phyloP scores from a whole-genome alignment of 2,329 filamentous ascomycete species.

The Fusarium sp. region DNA sequence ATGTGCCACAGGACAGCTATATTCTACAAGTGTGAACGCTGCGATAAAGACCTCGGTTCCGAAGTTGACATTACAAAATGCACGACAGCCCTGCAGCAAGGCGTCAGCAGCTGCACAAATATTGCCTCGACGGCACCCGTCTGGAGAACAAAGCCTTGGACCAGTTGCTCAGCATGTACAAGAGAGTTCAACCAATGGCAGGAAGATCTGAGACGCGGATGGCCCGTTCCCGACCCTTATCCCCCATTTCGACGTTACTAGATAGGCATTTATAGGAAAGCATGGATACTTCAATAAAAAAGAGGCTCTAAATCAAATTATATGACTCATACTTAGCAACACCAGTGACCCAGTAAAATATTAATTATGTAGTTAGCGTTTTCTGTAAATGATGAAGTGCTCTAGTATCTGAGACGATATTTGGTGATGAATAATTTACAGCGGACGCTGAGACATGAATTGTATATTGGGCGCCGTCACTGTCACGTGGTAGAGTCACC shows the following conservation, averaged over 20 bases:
- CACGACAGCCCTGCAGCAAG: neutral
- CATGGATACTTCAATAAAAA: rapidly evolving
- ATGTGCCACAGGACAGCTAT: neutral
- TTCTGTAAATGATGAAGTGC: too few relatives aligned
- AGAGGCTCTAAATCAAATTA: too few relatives aligned
- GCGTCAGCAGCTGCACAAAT: neutral
- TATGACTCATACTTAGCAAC: rapidly evolving
- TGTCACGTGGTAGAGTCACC: neutral
- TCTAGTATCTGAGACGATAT: too few relatives aligned
- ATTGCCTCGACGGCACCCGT: rapidly evolving
- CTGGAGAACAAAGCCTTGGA: neutral
- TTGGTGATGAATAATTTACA: too few relatives aligned
- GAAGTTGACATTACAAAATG: neutral
- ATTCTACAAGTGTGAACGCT: neutral
- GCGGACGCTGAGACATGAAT: rapidly evolving
- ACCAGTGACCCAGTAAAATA: too few relatives aligned
- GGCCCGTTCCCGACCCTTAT: neutral
- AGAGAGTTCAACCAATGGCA: neutral
- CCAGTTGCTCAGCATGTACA: neutral
- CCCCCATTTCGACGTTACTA: neutral
- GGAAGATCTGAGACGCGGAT: neutral
- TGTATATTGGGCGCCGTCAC: neutral
- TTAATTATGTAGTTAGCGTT: too few relatives aligned
- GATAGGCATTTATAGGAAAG: rapidly evolving
- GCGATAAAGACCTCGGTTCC: neutral